phyloP scores from a whole-genome alignment of 148 eudicot genomes.

The Fallopia convolvulus region DNA sequence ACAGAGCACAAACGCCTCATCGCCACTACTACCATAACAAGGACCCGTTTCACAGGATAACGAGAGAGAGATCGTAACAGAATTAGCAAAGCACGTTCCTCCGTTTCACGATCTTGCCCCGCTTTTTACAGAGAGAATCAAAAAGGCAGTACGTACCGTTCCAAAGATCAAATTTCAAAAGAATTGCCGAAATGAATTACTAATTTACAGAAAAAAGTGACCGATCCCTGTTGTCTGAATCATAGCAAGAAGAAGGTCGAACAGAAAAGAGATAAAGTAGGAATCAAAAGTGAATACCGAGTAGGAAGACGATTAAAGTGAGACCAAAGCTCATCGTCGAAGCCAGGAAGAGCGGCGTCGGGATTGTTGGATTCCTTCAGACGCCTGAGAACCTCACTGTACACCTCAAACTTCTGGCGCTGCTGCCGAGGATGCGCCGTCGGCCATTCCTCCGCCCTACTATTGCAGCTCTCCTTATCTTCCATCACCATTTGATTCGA shows the following conservation, averaged over 20 bases:
- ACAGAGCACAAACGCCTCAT: not conserved
- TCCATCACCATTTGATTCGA: conserved; percentile 63
- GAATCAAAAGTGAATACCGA: conserved; percentile 29
- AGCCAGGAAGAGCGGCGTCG: conserved; percentile 46
- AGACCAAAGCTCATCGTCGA: conserved; percentile 82
- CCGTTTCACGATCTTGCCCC: not conserved
- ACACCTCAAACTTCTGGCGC: conserved; percentile 71
- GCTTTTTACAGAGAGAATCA: not conserved
- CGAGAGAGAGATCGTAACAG: not conserved
- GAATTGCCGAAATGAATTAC: not conserved
- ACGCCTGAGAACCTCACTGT: conserved; percentile 70
- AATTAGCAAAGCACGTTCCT: not conserved
- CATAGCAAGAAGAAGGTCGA: not conserved
- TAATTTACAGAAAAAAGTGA: not conserved
- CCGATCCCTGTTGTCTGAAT: not conserved
- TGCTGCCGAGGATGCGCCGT: conserved; percentile 37
- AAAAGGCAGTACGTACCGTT: not conserved
- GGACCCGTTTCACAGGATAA: not conserved
- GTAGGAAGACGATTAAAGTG: conserved; percentile 90
- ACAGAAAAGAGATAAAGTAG: not conserved
- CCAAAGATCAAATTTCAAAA: not conserved
- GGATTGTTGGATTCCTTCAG: conserved; percentile 50
- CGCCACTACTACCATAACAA: not conserved
- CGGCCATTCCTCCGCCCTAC: conserved; percentile 40
- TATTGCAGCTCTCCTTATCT: conserved; percentile 76